Evolutionary conservation across 345 rosid species (phyloP).

Genomic region (Populus alba): DNA sequence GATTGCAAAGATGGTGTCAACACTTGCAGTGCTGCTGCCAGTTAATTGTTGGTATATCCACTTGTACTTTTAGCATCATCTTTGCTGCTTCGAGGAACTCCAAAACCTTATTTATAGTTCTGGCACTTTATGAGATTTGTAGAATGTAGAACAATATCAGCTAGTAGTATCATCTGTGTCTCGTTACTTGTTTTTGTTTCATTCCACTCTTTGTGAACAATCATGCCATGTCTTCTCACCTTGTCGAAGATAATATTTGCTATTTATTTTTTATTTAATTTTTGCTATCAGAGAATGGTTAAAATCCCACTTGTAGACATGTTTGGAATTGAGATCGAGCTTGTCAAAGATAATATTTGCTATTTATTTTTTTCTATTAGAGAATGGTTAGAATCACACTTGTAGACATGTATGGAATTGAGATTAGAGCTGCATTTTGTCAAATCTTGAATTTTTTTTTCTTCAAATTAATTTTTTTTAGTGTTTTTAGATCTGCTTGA

Average conservation of each 20-base stretch:
- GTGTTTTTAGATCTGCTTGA: too few relatives aligned
- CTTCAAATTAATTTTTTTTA: too few relatives aligned
- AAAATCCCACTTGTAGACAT: too few relatives aligned
- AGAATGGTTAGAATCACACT: too few relatives aligned
- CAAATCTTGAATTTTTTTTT: background rate
- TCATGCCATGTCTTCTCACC: background rate
- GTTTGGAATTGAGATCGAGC: background rate
- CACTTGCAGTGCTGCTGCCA: conserved; percentile 67
- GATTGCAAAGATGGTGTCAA: conserved; percentile 89
- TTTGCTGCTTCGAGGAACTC: conserved; percentile 20
- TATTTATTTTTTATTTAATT: background rate
- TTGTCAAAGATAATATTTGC: background rate
- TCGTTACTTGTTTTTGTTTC: background rate
- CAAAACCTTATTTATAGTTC: conserved; percentile 19
- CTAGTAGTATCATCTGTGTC: conserved; percentile 5
- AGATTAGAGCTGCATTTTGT: background rate
- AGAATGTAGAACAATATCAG: conserved; percentile 13
- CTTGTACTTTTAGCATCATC: conserved; percentile 11
- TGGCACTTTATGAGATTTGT: background rate
- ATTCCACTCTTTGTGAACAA: background rate
- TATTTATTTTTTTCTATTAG: background rate
- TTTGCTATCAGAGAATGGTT: background rate
- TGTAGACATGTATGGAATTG: too few relatives aligned
- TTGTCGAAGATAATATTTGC: background rate
- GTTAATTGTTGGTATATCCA: conserved; percentile 30